Percentiles rank a stretch among this genome's conserved stretches.
phyloP scores from a whole-genome alignment of 306 rosid genomes.

The Ochetophila trinervis region DNA sequence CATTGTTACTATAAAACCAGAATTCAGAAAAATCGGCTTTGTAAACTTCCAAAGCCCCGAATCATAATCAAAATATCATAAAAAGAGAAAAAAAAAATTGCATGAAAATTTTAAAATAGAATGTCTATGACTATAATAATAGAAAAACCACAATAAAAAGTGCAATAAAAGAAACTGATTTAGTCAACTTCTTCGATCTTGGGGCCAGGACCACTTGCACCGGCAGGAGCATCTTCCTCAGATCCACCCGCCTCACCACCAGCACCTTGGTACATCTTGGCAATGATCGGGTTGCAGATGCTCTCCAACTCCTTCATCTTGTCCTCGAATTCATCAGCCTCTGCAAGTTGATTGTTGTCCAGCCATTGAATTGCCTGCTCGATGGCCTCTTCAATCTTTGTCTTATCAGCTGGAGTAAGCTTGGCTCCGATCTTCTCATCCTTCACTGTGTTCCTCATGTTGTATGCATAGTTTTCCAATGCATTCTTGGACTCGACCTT shows the following conservation, averaged over 20 bases:
- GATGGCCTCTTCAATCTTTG: not conserved
- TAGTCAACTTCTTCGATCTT: conserved; percentile 2
- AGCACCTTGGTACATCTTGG: not conserved
- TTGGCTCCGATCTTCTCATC: not conserved
- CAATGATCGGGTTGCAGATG: not conserved
- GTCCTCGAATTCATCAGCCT: not conserved
- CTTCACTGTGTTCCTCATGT: conserved; percentile 4
- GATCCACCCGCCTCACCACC: not conserved
- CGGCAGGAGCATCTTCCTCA: not conserved
- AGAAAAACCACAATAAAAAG: not conserved
- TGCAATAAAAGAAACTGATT: not conserved
- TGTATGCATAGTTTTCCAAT: not conserved
- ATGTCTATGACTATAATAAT: not conserved
- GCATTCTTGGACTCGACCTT: not conserved
- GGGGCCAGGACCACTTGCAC: not conserved
- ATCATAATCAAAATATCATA: no score
- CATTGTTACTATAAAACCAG: no score
- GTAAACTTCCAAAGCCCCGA: no score
- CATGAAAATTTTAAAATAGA: not conserved
- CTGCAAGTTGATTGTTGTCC: not conserved
- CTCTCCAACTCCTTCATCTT: conserved; percentile 4
- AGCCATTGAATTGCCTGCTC: not conserved
- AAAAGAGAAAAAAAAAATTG: not conserved
- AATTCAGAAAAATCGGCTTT: no score
- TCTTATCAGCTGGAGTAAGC: not conserved